These are phyloP conservation scores for Colletotrichum eremochloae DNA, from an alignment of 2,329 filamentous ascomycete genomes.

Conservation along the genomic window DNA sequence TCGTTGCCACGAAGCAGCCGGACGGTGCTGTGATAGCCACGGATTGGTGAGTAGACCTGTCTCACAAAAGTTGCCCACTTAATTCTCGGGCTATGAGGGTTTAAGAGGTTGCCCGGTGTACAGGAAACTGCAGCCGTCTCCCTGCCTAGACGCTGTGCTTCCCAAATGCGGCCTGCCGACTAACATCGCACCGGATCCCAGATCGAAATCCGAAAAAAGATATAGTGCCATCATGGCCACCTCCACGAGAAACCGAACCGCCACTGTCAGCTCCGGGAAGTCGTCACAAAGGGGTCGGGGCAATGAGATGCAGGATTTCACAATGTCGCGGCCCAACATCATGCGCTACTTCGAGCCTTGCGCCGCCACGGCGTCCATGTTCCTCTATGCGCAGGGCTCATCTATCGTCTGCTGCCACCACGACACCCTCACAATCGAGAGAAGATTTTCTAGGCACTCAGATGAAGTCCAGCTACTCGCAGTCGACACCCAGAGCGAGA, in stretches of 20 bases:
- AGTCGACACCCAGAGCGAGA: slow-evolving; percentile 92
- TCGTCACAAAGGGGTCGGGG: slow-evolving; percentile 62
- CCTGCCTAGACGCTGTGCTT: slow-evolving; percentile 44
- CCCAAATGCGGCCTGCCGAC: slow-evolving; percentile 45
- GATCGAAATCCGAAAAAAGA: slow-evolving; percentile 46
- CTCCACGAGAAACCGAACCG: slow-evolving; percentile 69
- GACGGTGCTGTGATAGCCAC: slow-evolving; percentile 45
- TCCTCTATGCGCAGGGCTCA: slow-evolving; percentile 88
- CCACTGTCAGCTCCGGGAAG: slow-evolving; percentile 69
- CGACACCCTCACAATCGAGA: slow-evolving; percentile 90
- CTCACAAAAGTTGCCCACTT: slow-evolving; percentile 49
- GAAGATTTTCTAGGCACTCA: slow-evolving; percentile 85
- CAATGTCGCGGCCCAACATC: slow-evolving; percentile 64
- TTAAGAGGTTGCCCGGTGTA: slow-evolving; percentile 32
- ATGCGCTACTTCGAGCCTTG: slow-evolving; percentile 82
- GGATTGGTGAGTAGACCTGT: slow-evolving; percentile 57
- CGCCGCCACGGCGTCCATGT: slow-evolving; percentile 89
- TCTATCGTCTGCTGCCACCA: slow-evolving; percentile 90
- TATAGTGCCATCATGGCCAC: slow-evolving; percentile 69
- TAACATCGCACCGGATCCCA: slow-evolving; percentile 45
- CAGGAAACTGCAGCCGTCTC: slow-evolving; percentile 43
- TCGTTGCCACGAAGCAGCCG: slow-evolving; percentile 43
- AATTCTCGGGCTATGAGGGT: slow-evolving; percentile 42
- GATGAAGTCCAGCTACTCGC: slow-evolving; percentile 87
- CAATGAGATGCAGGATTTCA: slow-evolving; percentile 64